Evolutionary conservation across 2,329 filamentous ascomycete genomes (phyloP), one percentile per base, ranked within the genome.

Genomic region (Scopulariopsis brevicaulis): DNA sequence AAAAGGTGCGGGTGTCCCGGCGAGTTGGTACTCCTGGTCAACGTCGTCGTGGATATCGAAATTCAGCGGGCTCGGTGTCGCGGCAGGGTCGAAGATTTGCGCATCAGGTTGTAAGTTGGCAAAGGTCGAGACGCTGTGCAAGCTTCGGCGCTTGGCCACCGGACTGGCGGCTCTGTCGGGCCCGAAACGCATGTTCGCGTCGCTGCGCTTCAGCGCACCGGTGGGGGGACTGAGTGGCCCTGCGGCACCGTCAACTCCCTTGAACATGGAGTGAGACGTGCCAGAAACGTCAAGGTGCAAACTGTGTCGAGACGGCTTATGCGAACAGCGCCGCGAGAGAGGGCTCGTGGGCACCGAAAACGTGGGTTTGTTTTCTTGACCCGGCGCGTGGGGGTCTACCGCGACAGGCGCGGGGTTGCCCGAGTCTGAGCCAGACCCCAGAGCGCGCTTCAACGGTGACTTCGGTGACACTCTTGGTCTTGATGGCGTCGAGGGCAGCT

Each of bases 161-260:
- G 94, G 93, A 66, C 89, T 96, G 64, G 89, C 89, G 58, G 88
- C 78, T 64, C 81, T 86, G 32, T 84, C 79, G 62, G 89, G 87
- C 65, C 96, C 92, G 54, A 95, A 74, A 66, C 90, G 90, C 88
- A 96, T 93, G 56, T 87, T 86, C 51, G 89, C 87, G 74, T 97
- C 93, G 67, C 87, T 93, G 65, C 94, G 85, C 78, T 97, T 96
- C 64, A 97, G 75, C 5, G 93, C 92, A 68, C 93, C 96, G 6
- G 87, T 85, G 18, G 55, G 52, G 32, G 59, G 55, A 18, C 55
- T 58, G n/a, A 60, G 32, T 56, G 57, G 35, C 54, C 53, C 32
- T 43, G 37, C 25, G n/a, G 37, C 46, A 22, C 56, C 46, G 43
- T 57, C 60, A 2, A 57, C 24, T 10, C 24, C 25, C 20, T 48